Evolutionary conservation across 1,284 basidiomycete genomes (phyloP), one percentile per base, ranked within the genome.

Genomic region (Rhodotorula glutinis): DNA sequence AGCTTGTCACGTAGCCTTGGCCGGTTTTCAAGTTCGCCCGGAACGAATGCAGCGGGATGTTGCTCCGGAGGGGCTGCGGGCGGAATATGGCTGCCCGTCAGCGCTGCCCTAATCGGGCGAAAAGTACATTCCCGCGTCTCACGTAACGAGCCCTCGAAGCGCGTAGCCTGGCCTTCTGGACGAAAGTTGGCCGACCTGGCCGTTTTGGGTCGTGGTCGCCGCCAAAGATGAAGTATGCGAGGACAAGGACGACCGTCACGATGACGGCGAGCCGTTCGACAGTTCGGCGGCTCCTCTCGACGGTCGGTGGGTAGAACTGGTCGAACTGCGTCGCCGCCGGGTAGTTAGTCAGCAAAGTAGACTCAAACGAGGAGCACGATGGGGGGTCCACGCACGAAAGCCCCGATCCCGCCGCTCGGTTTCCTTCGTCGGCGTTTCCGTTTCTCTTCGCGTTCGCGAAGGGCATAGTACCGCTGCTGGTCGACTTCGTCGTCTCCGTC

Each of bases 41-140:
- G 66, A 64, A 72, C 13, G 70, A 72, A 17, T 69, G 62, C 33
- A 72, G 46, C 11, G 70, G 70, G 17, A 69, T 67, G 25, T 63
- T 64, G 44, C 59, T 66, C 29, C 47, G 57, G 5, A 72, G 60
- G 23, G 70, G 70, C 57, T 59, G 57, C 2, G 5, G 8, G 10
- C 10, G 1, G 17, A n/a, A 13, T 33, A 2, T 2, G 27, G 2
- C 7, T 21, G 17, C n/a, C 13, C 1, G n/a, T 16, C 9, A 17
- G 25, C 10, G 21, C 11, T 13, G n/a, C 23, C 23, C 4, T 25
- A 3, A 21, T 27, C 23, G n/a, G 7, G 40, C 3, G 3, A 7
- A 11, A 13, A 33, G 4, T 14, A 27, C 13, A 27, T 13, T n/a
- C n/a, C 13, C 14, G 47, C n/a, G 10, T 46, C 65, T 21, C 44